phyloP scores from a whole-genome alignment of 2,329 filamentous ascomycete genomes.

The Ascochyta rabiei region DNA sequence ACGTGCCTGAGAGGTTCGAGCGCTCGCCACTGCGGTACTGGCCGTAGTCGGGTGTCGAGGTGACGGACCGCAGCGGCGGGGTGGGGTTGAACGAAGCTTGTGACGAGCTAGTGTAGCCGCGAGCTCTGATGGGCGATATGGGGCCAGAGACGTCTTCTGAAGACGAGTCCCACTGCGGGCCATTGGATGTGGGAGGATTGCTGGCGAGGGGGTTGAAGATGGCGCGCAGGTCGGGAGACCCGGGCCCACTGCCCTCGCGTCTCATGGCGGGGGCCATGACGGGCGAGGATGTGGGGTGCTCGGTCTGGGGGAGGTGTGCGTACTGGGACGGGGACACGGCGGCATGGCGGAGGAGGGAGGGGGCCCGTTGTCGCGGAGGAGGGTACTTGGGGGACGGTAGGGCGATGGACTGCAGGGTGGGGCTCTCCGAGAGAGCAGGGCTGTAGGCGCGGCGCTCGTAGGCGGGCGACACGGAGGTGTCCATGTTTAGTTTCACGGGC shows the following conservation, averaged over 20 bases:
- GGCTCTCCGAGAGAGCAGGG: slow-evolving; percentile 38
- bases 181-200: slow-evolving; percentile 39
- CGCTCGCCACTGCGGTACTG: slow-evolving; percentile 36
- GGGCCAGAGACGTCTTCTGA: slow-evolving; percentile 30
- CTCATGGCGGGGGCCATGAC: slow-evolving; percentile 31
- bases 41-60: slow-evolving; percentile 48
- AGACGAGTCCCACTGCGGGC: slow-evolving; percentile 32
- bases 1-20: slow-evolving; percentile 42
- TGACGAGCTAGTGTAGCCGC: slow-evolving; percentile 45
- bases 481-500: slow-evolving; percentile 40
- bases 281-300: slow-evolving; percentile 32
- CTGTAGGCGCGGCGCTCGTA: slow-evolving; percentile 39
- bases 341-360: slow-evolving; percentile 48
- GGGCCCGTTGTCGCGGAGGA: slow-evolving; percentile 49
- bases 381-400: slow-evolving; percentile 52
- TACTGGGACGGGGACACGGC: slow-evolving; percentile 38
- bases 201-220: slow-evolving; percentile 45
- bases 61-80: slow-evolving; percentile 41
- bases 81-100: slow-evolving; percentile 29
- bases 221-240: slow-evolving; percentile 39
- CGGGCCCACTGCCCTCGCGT: slow-evolving; percentile 33
- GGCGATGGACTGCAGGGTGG: slow-evolving; percentile 32
- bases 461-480: slow-evolving; percentile 28
- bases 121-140: slow-evolving; percentile 27
- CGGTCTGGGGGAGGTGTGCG: slow-evolving; percentile 27